phyloP scores from a whole-genome alignment of 2,329 filamentous ascomycete species.

The Fusarium sp. region DNA sequence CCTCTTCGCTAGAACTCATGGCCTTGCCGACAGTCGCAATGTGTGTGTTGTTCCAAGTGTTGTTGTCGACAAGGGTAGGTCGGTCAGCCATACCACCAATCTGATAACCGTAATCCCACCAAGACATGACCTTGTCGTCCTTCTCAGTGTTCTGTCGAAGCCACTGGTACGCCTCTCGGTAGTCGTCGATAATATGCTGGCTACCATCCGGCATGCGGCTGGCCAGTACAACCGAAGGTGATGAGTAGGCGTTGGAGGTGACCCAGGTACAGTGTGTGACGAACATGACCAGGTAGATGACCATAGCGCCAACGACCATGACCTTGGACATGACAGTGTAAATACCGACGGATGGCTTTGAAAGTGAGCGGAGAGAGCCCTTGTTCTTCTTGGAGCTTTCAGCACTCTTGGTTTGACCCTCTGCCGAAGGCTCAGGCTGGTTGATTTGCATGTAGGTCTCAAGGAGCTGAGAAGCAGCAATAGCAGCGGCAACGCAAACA shows the following conservation, averaged over 20 bases:
- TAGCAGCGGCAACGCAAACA: conserved; percentile 92
- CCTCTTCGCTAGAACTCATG: conserved; percentile 97
- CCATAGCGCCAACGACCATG: conserved; percentile 77
- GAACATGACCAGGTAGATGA: conserved; percentile 88
- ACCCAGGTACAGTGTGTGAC: conserved; percentile 99
- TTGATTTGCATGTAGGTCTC: conserved; percentile 82
- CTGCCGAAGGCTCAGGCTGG: conserved; percentile 66
- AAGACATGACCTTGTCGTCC: conserved; percentile 98
- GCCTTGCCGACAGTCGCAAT: conserved; percentile 99
- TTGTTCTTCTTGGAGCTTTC: conserved; percentile 69
- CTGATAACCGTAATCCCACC: conserved; percentile 99
- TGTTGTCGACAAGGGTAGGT: conserved; percentile 97
- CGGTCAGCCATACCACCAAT: conserved; percentile 99
- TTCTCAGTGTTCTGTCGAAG: conserved; percentile 95
- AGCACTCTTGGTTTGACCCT: conserved; percentile 52
- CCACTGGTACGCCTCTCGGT: conserved; percentile 99
- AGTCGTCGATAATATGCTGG: conserved; percentile 99
- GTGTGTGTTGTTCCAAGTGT: conserved; percentile 99
- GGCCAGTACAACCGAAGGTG: conserved; percentile 94
- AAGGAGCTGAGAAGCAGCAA: conserved; percentile 87
- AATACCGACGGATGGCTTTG: conserved; percentile 82
- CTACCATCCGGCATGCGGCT: conserved; percentile 92
- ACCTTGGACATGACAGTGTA: conserved; percentile 84
- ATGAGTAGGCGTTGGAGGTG: conserved; percentile 98
- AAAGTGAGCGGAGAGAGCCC: conserved; percentile 73